These are phyloP conservation scores for Phaeoacremonium minimum DNA, from an alignment of 2,329 filamentous ascomycete genomes.

Conservation along the genomic window DNA sequence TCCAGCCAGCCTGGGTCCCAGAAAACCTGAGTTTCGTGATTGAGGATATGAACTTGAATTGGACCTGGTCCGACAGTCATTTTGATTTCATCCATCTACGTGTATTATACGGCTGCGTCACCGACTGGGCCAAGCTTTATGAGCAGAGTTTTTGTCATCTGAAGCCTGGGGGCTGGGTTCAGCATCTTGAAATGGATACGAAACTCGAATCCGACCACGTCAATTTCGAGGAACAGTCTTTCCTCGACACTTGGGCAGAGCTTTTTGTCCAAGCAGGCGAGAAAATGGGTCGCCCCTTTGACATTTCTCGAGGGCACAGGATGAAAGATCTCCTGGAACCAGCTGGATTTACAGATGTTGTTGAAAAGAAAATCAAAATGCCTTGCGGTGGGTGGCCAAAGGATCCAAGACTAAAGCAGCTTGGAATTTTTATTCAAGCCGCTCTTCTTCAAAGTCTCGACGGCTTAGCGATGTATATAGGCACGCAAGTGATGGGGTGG, in stretches of 20 bases:
- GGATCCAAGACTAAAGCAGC: slow-evolving; percentile 19
- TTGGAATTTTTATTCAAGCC: not conserved
- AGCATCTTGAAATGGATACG: slow-evolving; percentile 22
- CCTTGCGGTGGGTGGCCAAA: slow-evolving; percentile 24
- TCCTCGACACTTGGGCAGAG: slow-evolving; percentile 11
- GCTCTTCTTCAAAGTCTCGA: slow-evolving; percentile 2
- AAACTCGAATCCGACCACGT: slow-evolving; percentile 18
- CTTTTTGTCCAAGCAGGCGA: not conserved
- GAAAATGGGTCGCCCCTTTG: not conserved
- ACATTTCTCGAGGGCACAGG: not conserved
- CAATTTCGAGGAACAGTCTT: slow-evolving; percentile 13
- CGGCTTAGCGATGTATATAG: not conserved
- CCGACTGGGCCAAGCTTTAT: slow-evolving; percentile 51
- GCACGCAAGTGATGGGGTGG: slow-evolving; percentile 2
- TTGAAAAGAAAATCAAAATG: slow-evolving; percentile 20
- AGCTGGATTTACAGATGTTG: slow-evolving; percentile 22
- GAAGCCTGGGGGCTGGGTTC: slow-evolving; percentile 48
- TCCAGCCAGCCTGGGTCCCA: slow-evolving; percentile 34
- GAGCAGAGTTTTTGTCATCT: slow-evolving; percentile 45
- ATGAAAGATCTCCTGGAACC: slow-evolving; percentile 14
- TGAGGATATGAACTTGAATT: slow-evolving; percentile 22
- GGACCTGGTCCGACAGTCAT: slow-evolving; percentile 18
- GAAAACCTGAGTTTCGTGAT: slow-evolving; percentile 33
- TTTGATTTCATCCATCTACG: slow-evolving; percentile 60
- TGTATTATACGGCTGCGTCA: slow-evolving; percentile 50